Conservation (phyloP, 495 filamentous ascomycete genomes). For the Penicillium verhagenii region DNA sequence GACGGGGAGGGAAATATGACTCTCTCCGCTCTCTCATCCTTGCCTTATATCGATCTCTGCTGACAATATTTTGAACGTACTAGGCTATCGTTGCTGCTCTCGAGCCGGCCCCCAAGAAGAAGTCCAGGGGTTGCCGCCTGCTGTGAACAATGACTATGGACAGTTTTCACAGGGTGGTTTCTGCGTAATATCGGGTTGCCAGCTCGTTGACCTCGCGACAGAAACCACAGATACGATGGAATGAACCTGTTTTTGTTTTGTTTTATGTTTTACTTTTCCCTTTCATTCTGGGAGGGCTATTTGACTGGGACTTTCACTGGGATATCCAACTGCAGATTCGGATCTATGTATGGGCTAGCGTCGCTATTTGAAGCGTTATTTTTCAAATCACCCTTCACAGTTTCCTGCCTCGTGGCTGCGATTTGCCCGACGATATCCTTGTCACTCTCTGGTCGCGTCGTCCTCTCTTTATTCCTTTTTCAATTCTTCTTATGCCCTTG, state of each 20-base stretch:
- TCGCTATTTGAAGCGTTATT: constrained; percentile 24
- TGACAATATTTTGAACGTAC: constrained; percentile 6
- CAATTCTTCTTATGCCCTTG: constrained; percentile 15
- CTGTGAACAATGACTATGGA: constrained; percentile 29
- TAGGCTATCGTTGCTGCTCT: constrained; percentile 91
- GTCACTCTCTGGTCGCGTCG: constrained; percentile 6
- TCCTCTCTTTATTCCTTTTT: constrained; percentile 12
- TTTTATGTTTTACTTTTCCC: constrained; percentile 16
- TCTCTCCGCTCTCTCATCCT: neutral
- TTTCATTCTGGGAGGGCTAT: constrained; percentile 19
- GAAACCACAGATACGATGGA: constrained; percentile 30
- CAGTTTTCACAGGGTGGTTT: constrained; percentile 26
- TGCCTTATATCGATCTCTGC: constrained; percentile 8
- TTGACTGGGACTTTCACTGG: constrained; percentile 14
- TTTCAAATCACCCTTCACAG: constrained; percentile 16
- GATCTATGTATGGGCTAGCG: constrained; percentile 16
- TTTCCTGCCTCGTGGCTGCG: constrained; percentile 6
- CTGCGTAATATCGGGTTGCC: constrained; percentile 1
- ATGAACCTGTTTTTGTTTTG: constrained; percentile 29
- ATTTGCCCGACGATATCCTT: neutral
- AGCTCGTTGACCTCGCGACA: neutral
- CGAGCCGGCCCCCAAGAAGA: constrained; percentile 77
- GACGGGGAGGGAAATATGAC: neutral
- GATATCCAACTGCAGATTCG: constrained; percentile 18
- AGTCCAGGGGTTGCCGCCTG: constrained; percentile 46